phyloP scores from a whole-genome alignment of 75 land plant genomes.

The Pinus albicaulis region DNA sequence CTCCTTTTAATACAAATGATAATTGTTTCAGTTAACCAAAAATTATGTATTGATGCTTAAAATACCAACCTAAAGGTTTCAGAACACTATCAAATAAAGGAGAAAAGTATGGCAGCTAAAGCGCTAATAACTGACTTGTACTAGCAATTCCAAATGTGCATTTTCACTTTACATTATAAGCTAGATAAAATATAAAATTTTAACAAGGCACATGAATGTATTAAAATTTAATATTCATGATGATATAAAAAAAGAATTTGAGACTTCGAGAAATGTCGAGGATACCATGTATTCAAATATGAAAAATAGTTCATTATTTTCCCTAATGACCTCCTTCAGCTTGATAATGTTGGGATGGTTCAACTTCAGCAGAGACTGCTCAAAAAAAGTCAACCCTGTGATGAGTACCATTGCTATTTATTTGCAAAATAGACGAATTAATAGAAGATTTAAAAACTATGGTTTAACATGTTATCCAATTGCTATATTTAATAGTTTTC shows the following conservation, averaged over 20 bases:
- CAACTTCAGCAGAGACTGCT: constrained; percentile 65
- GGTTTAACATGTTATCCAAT: background rate
- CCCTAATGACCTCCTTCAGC: constrained; percentile 72
- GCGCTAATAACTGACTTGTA: background rate
- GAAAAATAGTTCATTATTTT: constrained; percentile 67
- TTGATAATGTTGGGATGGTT: constrained; percentile 81
- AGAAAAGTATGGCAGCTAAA: background rate
- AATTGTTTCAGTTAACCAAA: too few species aligned
- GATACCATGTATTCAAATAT: constrained; percentile 89
- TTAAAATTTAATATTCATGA: too few species aligned
- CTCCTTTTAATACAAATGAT: too few species aligned
- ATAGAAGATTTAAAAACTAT: background rate
- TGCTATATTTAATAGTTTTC: background rate
- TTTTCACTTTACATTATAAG: too few species aligned
- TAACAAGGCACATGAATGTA: too few species aligned
- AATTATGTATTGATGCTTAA: too few species aligned
- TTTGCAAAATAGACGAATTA: background rate
- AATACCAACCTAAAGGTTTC: background rate
- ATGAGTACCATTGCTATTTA: background rate
- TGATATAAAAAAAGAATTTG: too few species aligned
- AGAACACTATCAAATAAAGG: background rate
- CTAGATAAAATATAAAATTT: too few species aligned
- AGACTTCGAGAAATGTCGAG: too few species aligned
- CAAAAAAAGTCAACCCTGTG: background rate
- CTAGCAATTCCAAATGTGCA: background rate